Conservation (phyloP, 1,284 basidiomycete genomes). For the Stygiomarasmius scandens region DNA sequence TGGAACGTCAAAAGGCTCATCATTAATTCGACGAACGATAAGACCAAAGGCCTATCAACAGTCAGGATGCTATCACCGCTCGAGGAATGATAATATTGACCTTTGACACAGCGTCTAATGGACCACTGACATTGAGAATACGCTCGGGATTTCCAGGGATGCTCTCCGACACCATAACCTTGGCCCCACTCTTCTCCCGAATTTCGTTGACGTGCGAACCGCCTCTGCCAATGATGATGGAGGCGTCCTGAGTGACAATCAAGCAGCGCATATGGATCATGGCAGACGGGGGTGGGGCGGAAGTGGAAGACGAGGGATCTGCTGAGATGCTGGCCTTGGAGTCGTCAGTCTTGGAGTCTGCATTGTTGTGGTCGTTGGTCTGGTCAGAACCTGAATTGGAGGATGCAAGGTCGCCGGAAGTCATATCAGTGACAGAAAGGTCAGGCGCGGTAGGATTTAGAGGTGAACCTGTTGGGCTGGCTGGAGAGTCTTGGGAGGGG, state of each 20-base stretch:
- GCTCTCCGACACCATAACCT: conserved; percentile 94
- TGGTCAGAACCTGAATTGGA: conserved; percentile 54
- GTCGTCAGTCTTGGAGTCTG: conserved; percentile 34
- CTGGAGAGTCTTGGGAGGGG: conserved; percentile 60
- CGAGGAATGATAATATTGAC: conserved; percentile 44
- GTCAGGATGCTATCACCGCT: conserved; percentile 13
- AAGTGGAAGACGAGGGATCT: conserved; percentile 46
- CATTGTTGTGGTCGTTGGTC: conserved; percentile 43
- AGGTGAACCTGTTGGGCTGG: conserved; percentile 45
- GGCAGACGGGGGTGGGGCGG: conserved; percentile 59
- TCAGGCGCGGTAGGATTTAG: conserved; percentile 47
- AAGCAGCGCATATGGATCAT: conserved; percentile 93
- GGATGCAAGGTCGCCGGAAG: conserved; percentile 46
- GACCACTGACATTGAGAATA: conserved; percentile 95
- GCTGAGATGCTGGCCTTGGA: conserved; percentile 41
- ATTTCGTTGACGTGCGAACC: conserved; percentile 99
- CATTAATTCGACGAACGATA: conserved; percentile 98
- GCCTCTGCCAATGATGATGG: conserved; percentile 97
- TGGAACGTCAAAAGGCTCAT: conserved; percentile 97
- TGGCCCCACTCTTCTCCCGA: conserved; percentile 93
- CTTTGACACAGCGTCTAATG: conserved; percentile 98
- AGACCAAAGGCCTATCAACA: conserved; percentile 89
- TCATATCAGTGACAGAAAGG: conserved; percentile 62
- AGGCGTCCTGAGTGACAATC: conserved; percentile 98
- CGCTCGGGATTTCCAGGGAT: conserved; percentile 98